Conservation (phyloP, 2,329 filamentous ascomycete species). For the Trichoderma sp. region DNA sequence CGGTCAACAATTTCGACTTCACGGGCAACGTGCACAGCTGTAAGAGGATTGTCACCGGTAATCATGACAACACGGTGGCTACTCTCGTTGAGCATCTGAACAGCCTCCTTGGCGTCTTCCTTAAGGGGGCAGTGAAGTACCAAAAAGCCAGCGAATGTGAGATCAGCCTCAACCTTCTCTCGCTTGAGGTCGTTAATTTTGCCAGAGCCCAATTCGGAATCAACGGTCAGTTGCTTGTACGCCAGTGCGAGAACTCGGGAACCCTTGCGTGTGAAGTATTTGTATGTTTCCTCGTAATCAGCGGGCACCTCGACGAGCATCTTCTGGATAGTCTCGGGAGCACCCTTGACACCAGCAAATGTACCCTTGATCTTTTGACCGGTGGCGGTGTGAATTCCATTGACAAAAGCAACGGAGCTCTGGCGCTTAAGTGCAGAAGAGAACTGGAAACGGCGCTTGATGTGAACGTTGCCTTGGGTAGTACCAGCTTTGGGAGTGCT, state of each 20-base stretch:
- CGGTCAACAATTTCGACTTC: constrained; percentile 98
- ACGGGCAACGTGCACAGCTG: constrained; percentile 90
- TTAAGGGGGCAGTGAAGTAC: constrained; percentile 95
- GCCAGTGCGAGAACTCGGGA: constrained; percentile 91
- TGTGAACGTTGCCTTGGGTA: constrained; percentile 73
- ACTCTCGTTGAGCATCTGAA: constrained; percentile 97
- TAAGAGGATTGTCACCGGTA: constrained; percentile 95
- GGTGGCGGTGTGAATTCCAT: constrained; percentile 68
- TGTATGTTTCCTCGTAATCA: constrained; percentile 97
- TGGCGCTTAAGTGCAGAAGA: constrained; percentile 95
- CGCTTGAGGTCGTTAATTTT: constrained; percentile 94
- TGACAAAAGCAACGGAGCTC: constrained; percentile 86
- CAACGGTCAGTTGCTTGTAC: constrained; percentile 85
- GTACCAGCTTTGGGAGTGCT: constrained; percentile 50
- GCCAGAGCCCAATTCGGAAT: constrained; percentile 77
- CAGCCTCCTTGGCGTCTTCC: constrained; percentile 89
- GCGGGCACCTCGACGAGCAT: constrained; percentile 82
- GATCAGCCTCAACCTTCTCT: constrained; percentile 81
- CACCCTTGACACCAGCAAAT: constrained; percentile 94
- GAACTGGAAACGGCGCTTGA: constrained; percentile 97
- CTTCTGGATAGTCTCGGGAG: constrained; percentile 92
- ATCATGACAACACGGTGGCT: constrained; percentile 99
- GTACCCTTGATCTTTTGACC: constrained; percentile 79
- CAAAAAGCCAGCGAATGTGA: constrained; percentile 92
- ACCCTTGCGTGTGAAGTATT: constrained; percentile 95